A percentile compares a stretch with the other conserved stretches of the same genome.
Conservation (phyloP, 805 yeast species). For the Lipomyces sp. region DNA sequence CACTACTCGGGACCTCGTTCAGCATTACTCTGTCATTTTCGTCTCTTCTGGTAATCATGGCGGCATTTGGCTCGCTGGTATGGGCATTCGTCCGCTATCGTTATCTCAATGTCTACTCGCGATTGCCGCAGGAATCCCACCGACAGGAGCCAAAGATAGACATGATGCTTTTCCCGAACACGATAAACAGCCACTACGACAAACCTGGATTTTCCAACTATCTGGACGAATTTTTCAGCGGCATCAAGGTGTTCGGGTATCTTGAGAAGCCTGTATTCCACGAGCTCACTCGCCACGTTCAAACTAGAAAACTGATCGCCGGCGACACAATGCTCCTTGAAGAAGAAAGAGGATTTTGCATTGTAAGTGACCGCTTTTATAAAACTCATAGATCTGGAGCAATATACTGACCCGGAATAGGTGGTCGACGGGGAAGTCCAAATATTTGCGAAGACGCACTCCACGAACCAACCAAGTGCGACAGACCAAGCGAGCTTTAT, state of each 20-base stretch:
- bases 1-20: slow-evolving; percentile 21
- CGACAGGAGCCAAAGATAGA: slow-evolving; percentile 47
- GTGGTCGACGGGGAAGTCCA: slow-evolving; percentile 85
- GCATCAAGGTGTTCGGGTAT: slow-evolving; percentile 91
- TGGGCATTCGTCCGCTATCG: slow-evolving; percentile 58
- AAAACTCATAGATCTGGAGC: too few relatives aligned
- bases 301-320: slow-evolving; percentile 73
- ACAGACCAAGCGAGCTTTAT: neutral
- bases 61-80: slow-evolving; percentile 38
- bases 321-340: slow-evolving; percentile 75
- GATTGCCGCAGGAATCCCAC: slow-evolving; percentile 47
- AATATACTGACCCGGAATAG: too few relatives aligned
- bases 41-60: slow-evolving; percentile 28
- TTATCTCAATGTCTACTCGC: slow-evolving; percentile 61
- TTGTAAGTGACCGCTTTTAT: too few relatives aligned
- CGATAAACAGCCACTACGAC: slow-evolving; percentile 34
- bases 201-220: slow-evolving; percentile 58
- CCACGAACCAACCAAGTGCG: slow-evolving; percentile 17
- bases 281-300: slow-evolving; percentile 87
- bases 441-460: slow-evolving; percentile 57
- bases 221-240: slow-evolving; percentile 83
- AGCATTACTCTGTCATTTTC: slow-evolving; percentile 29
- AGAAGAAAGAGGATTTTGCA: slow-evolving; percentile 77
- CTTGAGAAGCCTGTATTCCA: slow-evolving; percentile 86
- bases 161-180: slow-evolving; percentile 42